Evolutionary conservation across 768 basidiomycete species (phyloP).

Genomic region (Rhodotorula toruloides): DNA sequence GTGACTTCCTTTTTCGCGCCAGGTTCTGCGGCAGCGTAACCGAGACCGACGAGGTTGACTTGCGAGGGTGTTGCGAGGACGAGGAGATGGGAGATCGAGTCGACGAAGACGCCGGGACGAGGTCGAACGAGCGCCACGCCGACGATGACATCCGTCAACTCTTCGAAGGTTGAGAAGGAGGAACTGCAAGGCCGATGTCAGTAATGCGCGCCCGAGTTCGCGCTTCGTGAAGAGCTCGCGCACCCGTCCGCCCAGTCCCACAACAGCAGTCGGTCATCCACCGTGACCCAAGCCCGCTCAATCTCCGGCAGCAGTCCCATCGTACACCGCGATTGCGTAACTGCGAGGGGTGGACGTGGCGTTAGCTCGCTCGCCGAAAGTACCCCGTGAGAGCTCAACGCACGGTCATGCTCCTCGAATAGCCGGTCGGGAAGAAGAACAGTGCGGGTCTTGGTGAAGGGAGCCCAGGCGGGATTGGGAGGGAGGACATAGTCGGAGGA

Average conservation of each 20-base stretch:
- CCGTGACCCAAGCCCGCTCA: constrained; percentile 89
- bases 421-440: constrained; percentile 39
- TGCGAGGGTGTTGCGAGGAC: constrained; percentile 83
- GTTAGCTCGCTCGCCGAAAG: background rate
- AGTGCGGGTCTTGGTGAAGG: constrained; percentile 40
- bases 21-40: constrained; percentile 45
- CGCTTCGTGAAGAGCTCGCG: constrained; percentile 42
- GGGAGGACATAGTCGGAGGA: constrained; percentile 40
- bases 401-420: constrained; percentile 41
- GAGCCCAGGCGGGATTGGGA: constrained; percentile 40
- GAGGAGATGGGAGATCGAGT: constrained; percentile 80
- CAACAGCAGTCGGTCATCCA: constrained; percentile 86
- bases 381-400: background rate
- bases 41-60: constrained; percentile 74
- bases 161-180: constrained; percentile 84
- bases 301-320: constrained; percentile 71
- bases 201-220: background rate
- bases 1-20: constrained; percentile 65
- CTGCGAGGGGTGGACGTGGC: background rate
- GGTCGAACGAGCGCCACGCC: constrained; percentile 83
- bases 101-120: constrained; percentile 76
- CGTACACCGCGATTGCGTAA: constrained; percentile 35
- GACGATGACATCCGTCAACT: constrained; percentile 83
- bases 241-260: constrained; percentile 97
- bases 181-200: constrained; percentile 53